Percentiles rank a stretch among this genome's conserved stretches.
Evolutionary conservation across 352 stramenopile species (phyloP).

Genomic region (Elongisporangium prolatum): DNA sequence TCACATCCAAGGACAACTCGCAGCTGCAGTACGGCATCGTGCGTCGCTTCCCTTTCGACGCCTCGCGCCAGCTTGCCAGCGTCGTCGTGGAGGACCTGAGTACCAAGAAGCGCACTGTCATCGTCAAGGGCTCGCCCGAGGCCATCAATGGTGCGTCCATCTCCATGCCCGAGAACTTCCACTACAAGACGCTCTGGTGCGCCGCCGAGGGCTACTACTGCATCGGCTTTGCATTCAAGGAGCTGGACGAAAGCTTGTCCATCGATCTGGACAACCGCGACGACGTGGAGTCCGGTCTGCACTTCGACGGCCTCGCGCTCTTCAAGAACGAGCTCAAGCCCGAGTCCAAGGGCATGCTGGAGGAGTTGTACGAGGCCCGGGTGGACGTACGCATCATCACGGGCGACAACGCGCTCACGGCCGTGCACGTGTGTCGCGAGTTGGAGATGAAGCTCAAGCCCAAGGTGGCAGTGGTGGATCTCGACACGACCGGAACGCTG

Average conservation of each 20-base stretch:
- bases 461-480: constrained; percentile 35
- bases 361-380: constrained; percentile 50
- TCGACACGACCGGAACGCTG: constrained; percentile 11
- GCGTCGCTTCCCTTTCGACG: constrained; percentile 49
- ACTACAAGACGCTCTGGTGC: constrained; percentile 33
- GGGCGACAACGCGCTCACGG: constrained; percentile 62
- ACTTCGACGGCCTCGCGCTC: constrained; percentile 66
- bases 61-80: constrained; percentile 37
- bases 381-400: constrained; percentile 80
- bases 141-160: constrained; percentile 22
- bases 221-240: constrained; percentile 33
- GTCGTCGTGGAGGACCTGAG: constrained; percentile 34
- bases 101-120: constrained; percentile 27
- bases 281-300: constrained; percentile 50
- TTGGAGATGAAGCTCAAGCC: constrained; percentile 34
- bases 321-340: constrained; percentile 85
- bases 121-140: constrained; percentile 55
- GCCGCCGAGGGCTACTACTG: constrained; percentile 66
- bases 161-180: constrained; percentile 42
- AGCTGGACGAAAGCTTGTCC: constrained; percentile 10
- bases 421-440: constrained; percentile 32
- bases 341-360: constrained; percentile 58
- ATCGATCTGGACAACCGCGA: constrained; percentile 20
- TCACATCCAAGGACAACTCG: constrained; percentile 4
- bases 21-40: constrained; percentile 29